phyloP scores from a whole-genome alignment of 495 filamentous ascomycete genomes.

The Aspergillus diversus region DNA sequence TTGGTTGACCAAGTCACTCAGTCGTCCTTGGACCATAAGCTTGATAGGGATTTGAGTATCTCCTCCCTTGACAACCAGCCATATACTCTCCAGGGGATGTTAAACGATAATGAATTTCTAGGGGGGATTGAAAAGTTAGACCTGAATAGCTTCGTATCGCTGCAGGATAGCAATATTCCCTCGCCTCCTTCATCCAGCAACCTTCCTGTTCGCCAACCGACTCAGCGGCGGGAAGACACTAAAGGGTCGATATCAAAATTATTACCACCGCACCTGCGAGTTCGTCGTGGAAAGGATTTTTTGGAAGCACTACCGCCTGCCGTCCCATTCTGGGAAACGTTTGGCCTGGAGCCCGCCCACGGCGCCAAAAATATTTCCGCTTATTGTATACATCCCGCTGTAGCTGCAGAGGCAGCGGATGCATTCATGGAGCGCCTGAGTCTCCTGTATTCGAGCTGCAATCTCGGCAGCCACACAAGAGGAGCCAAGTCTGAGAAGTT shows the following conservation, averaged over 20 bases:
- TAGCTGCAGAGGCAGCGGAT: conserved; percentile 60
- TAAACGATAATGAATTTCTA: conserved; percentile 36
- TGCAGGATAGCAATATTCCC: conserved; percentile 39
- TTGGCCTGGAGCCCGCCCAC: conserved; percentile 78
- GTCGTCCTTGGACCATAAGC: conserved; percentile 46
- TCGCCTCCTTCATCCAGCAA: conserved; percentile 20
- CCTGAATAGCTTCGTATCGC: conserved; percentile 40
- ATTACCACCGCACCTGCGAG: conserved; percentile 70
- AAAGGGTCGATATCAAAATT: conserved; percentile 40
- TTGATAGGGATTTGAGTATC: conserved; percentile 35
- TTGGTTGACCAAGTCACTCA: conserved; percentile 54
- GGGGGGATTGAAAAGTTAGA: conserved; percentile 42
- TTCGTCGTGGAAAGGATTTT: conserved; percentile 73
- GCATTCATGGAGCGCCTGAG: conserved; percentile 73
- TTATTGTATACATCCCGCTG: conserved; percentile 76
- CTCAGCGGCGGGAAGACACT: conserved; percentile 33
- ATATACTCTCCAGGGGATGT: conserved; percentile 27
- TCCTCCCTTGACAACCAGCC: conserved; percentile 37
- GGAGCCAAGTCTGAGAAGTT: conserved; percentile 55
- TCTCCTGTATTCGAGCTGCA: conserved; percentile 76
- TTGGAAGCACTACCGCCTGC: conserved; percentile 81
- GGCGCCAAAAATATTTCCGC: conserved; percentile 79
- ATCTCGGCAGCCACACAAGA: conserved; percentile 71
- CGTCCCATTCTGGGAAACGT: conserved; percentile 86
- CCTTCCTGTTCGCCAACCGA: conserved; percentile 23